Base-by-base conservation (phyloP, 257 asterid genomes). In the Buddleja alternifolia region DNA sequence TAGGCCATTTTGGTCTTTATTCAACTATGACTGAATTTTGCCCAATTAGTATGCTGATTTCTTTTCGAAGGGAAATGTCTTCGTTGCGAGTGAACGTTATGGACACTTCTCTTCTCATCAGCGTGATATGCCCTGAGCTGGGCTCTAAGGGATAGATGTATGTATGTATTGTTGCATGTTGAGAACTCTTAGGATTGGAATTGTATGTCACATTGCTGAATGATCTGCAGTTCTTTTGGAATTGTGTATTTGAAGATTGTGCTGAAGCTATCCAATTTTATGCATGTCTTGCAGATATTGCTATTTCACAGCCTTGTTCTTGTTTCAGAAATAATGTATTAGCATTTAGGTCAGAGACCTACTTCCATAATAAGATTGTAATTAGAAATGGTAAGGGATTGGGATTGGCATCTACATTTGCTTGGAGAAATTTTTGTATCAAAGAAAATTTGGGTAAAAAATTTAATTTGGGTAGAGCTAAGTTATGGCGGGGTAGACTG, bases 261-360 rank as follows among this genome's bases (percentile, higher is more conserved):
- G 58, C 57, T 66, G 61, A 75, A 64, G 64, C 40, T 53, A 6
- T 70, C 50, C 1, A 23, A 47, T 70, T 72, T 24, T 60, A 23
- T 64, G 56, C 15, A 63, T 72, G 23, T 63, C 64, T 53, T 84
- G 95, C 96, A 94, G 99, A 91, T 84, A 87, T 85, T 82, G 90
- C 95, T 75, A 80, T 77, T 75, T 67, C 93, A 82, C 96, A 84
- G 69, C 81, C 97, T 75, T 84, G 86, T 76, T 81, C 92, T 81
- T 87, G 87, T 84, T 82, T 80, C 67, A 81, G 72, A 73, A 85
- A 79, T 81, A 79, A 71, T 73, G 62, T 70, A 73, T 70, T 76
- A 73, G 72, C 84, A 63, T 73, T 78, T 82, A 79, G 86, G 77
- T 76, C 92, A 45, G 82, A 78, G 23, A 73, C 69, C 50, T 44